Percentiles rank a stretch among this genome's conserved stretches.
These are phyloP conservation scores for Talaromyces wortmannii DNA, from an alignment of 495 filamentous ascomycete species.

Conservation along the genomic window DNA sequence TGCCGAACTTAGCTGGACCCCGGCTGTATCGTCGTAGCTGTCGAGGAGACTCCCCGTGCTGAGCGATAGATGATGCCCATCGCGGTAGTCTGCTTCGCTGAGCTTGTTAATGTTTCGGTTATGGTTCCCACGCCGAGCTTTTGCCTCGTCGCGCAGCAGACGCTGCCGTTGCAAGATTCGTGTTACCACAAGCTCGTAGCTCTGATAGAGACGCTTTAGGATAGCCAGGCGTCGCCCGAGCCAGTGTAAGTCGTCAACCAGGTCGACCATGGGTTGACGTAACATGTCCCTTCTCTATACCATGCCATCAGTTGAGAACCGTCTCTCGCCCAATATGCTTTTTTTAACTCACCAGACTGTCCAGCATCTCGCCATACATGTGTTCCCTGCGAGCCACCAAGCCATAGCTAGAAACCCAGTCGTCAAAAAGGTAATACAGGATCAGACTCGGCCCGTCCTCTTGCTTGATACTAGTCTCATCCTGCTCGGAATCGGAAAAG, in stretches of 20 bases:
- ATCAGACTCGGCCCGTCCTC: constrained; percentile 67
- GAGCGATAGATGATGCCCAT: constrained; percentile 20
- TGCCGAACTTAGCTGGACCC: constrained; percentile 53
- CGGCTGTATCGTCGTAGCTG: constrained; percentile 31
- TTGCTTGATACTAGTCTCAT: constrained; percentile 32
- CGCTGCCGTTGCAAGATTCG: constrained; percentile 56
- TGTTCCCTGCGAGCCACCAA: constrained; percentile 55
- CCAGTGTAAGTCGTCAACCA: constrained; percentile 67
- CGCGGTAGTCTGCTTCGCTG: constrained; percentile 20
- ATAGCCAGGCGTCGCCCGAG: constrained; percentile 60
- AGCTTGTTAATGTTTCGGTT: constrained; percentile 14
- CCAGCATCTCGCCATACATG: constrained; percentile 51
- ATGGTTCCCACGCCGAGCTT: constrained; percentile 10
- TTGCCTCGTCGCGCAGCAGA: constrained; percentile 27
- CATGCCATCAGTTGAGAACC: constrained; percentile 1
- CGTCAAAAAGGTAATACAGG: constrained; percentile 85
- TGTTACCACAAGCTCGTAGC: constrained; percentile 70
- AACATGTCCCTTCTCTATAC: constrained; percentile 52
- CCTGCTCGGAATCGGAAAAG: constrained; percentile 21
- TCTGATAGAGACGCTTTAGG: constrained; percentile 69
- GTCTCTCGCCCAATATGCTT: background rate
- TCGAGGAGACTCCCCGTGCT: constrained; percentile 14
- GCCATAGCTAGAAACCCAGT: constrained; percentile 67
- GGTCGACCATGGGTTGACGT: constrained; percentile 45
- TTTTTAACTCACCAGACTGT: constrained; percentile 42